phyloP scores from a whole-genome alignment of 176 grass and related monocot species.

The Raddia guianensis region DNA sequence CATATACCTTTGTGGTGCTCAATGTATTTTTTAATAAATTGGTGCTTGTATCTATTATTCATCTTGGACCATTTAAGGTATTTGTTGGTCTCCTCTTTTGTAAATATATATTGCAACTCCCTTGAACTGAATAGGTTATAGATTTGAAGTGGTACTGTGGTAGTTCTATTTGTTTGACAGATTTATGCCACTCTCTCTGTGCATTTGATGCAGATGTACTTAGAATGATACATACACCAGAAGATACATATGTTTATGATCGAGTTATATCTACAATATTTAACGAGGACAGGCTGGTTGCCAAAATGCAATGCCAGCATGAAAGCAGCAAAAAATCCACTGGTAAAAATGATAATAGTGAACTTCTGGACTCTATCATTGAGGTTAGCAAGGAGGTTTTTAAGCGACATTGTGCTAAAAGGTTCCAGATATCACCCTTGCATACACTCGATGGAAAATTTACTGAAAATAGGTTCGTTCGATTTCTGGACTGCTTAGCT shows the following conservation, averaged over 20 bases:
- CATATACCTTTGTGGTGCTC: not conserved
- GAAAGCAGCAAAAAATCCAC: slow-evolving; percentile 56
- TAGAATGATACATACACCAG: slow-evolving; percentile 85
- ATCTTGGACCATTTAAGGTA: not conserved
- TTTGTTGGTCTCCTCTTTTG: not conserved
- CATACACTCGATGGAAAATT: slow-evolving; percentile 59
- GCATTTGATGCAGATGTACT: slow-evolving; percentile 78
- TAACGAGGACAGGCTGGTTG: slow-evolving; percentile 68
- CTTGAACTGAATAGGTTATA: slow-evolving; percentile 1
- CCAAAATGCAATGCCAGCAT: slow-evolving; percentile 68
- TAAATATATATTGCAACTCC: not conserved
- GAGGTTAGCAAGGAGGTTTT: slow-evolving; percentile 96
- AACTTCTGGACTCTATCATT: slow-evolving; percentile 71
- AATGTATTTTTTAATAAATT: slow-evolving; percentile 21
- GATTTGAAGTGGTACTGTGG: slow-evolving; percentile 25
- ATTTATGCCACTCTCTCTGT: slow-evolving; percentile 32
- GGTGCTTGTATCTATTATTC: not conserved
- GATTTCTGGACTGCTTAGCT: slow-evolving; percentile 22
- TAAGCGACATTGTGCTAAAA: slow-evolving; percentile 92
- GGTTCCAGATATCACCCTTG: slow-evolving; percentile 78
- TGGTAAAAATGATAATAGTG: slow-evolving; percentile 64
- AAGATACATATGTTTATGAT: slow-evolving; percentile 94
- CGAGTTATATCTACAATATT: slow-evolving; percentile 93
- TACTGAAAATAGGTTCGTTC: slow-evolving; percentile 67
- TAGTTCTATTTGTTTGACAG: slow-evolving; percentile 35